These are phyloP conservation scores for Pholiota microspora DNA, from an alignment of 768 basidiomycete genomes.

Conservation along the genomic window DNA sequence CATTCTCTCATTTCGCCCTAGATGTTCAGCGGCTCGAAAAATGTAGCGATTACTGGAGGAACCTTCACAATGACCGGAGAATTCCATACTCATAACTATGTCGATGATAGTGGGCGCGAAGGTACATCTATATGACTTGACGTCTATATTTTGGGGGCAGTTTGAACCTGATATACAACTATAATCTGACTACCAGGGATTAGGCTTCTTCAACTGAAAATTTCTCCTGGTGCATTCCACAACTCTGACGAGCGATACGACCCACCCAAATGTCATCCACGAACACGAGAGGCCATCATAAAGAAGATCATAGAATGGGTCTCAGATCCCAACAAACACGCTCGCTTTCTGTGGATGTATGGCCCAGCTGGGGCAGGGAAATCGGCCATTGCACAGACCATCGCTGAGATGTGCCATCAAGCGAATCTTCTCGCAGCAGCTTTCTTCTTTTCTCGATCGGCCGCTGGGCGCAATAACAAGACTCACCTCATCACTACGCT, in stretches of 20 bases:
- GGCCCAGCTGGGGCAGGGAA: conserved; percentile 19
- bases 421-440: background rate
- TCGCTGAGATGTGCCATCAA: conserved; percentile 13
- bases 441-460: conserved; percentile 18
- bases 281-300: conserved; percentile 12
- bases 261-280: conserved; percentile 14
- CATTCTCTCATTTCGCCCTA: no score
- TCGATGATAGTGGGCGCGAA: background rate
- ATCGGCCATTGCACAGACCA: conserved; percentile 17
- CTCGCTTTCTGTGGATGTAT: conserved; percentile 13
- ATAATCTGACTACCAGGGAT: conserved; percentile 1
- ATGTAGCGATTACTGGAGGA: background rate
- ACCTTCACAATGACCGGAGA: background rate
- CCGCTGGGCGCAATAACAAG: conserved; percentile 5
- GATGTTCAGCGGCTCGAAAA: background rate
- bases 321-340: background rate
- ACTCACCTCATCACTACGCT: conserved; percentile 14
- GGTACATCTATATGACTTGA: background rate
- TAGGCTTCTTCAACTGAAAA: conserved; percentile 2
- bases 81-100: background rate
- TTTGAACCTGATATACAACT: no score
- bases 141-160: no score
- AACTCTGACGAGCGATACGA: conserved; percentile 12
- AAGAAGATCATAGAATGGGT: conserved; percentile 13
- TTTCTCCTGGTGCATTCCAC: conserved; percentile 11